These are phyloP conservation scores for Septoria petroselini DNA, from an alignment of 2,329 filamentous ascomycete species.

Conservation along the genomic window DNA sequence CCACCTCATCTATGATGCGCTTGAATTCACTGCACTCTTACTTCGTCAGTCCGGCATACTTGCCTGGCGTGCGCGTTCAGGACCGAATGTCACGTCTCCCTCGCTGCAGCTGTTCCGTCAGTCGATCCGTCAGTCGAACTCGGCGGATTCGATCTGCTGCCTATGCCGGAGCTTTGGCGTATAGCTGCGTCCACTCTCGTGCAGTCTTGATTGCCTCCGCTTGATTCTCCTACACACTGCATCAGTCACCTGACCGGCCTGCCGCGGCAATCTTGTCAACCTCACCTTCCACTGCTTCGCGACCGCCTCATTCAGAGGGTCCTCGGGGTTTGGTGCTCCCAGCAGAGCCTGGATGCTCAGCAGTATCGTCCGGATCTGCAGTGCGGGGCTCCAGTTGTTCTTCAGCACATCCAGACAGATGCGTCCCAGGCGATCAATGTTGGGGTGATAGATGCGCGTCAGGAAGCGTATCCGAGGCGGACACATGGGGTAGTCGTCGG, in stretches of 20 bases:
- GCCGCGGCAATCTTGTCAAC: not conserved
- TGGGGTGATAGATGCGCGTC: slow-evolving; percentile 98
- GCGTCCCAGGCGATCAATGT: slow-evolving; percentile 94
- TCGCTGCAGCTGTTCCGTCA: no score
- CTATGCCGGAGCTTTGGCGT: slow-evolving; percentile 51
- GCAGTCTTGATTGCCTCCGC: slow-evolving; percentile 88
- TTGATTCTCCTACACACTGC: slow-evolving; percentile 66
- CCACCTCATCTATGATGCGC: no score
- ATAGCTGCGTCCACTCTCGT: slow-evolving; percentile 83
- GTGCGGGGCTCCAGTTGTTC: slow-evolving; percentile 97
- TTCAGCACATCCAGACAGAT: slow-evolving; percentile 98
- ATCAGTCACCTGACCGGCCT: slow-evolving; percentile 14
- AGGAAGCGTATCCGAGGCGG: slow-evolving; percentile 97
- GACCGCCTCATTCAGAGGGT: slow-evolving; percentile 96
- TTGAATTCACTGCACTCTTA: no score
- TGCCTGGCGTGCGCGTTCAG: no score
- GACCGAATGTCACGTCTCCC: no score
- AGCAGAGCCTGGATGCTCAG: slow-evolving; percentile 96
- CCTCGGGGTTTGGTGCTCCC: slow-evolving; percentile 94
- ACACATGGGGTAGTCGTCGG: slow-evolving; percentile 98
- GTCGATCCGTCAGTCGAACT: no score
- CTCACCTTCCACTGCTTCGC: slow-evolving; percentile 85
- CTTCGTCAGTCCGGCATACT: no score
- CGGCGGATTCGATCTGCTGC: no score
- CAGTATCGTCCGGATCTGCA: slow-evolving; percentile 98